Conservation (phyloP, 345 rosid genomes). For the Arabidopsis thaliana region DNA sequence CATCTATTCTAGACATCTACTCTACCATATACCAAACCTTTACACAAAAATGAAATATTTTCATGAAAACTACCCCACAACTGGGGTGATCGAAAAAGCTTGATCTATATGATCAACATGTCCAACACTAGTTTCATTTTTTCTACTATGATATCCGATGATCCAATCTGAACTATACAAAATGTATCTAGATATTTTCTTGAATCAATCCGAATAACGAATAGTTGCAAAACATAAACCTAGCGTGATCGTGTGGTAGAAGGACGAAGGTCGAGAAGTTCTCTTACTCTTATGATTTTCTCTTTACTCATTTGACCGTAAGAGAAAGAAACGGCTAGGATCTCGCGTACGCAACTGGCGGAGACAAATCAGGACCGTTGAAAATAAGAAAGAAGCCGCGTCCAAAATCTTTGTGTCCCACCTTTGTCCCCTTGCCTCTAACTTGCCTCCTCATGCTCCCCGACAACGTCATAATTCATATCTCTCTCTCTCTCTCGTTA, state of each 20-base stretch:
- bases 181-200: neutral
- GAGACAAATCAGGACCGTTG: conserved; percentile 36
- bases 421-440: conserved; percentile 78
- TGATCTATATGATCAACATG: too few relatives aligned
- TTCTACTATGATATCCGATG: neutral
- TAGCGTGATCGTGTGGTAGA: conserved; percentile 32
- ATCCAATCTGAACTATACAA: neutral
- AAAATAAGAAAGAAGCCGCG: conserved; percentile 32
- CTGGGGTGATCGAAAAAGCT: too few relatives aligned
- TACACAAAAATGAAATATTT: too few relatives aligned
- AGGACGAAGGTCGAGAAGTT: neutral
- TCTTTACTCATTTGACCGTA: conserved; percentile 32
- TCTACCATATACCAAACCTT: neutral
- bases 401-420: conserved; percentile 56
- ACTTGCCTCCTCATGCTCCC: conserved; percentile 59
- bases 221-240: neutral
- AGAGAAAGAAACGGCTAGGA: conserved; percentile 43
- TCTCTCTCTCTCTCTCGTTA: conserved; percentile 13
- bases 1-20: neutral
- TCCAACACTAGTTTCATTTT: neutral
- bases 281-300: neutral
- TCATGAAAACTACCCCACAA: too few relatives aligned
- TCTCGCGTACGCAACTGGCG: conserved; percentile 36
- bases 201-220: neutral
- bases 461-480: conserved; percentile 55